Base-by-base conservation (phyloP, 2,329 filamentous ascomycete genomes). In the Ophiostoma pallidulum region DNA sequence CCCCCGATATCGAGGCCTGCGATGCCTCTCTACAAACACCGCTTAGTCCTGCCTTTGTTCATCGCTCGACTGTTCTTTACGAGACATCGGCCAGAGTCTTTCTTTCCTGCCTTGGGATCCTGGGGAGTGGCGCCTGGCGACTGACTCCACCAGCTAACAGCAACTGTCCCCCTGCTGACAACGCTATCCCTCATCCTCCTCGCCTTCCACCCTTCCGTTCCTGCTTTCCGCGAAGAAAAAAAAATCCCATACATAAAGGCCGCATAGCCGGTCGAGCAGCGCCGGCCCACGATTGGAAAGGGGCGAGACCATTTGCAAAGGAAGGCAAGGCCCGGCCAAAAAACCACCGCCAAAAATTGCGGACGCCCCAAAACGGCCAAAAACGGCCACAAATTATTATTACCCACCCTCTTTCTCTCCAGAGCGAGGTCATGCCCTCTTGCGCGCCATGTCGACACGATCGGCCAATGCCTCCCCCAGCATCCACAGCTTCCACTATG, bases 391-490 rank as follows among this genome's bases (percentile, higher is more conserved):
- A 28, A 31, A 28, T 28, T 32, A 24, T 20, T 37, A 20, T 36
- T 22, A 10, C 28, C 24, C 41, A 19, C 9, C 20, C 41, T n/a
- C 14, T 16, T 31, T 19, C 29, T 32, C 33, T 13, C 22, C 24
- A 45, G 26, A 24, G 28, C 43, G 37, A 36, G 39, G 47, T 40
- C 14, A 54, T 49, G 42, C 31, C 40, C 49, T 22, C 41, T 32
- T 28, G 33, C 44, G 44, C 51, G 49, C 45, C 69, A 78, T 78
- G 75, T 71, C 78, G 71, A 75, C 73, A 63, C 74, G 73, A 60
- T 77, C 74, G 59, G 66, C 71, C 65, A 75, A 70, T 68, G 68
- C 70, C 59, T 77, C 74, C 43, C 72, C 74, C 57, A 64, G 65
- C 57, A 67, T 71, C 47, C 61, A 58, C 52, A 56, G 40, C 56